Conservation (phyloP, 2,329 filamentous ascomycete species). For the Colletotrichum filicis region DNA sequence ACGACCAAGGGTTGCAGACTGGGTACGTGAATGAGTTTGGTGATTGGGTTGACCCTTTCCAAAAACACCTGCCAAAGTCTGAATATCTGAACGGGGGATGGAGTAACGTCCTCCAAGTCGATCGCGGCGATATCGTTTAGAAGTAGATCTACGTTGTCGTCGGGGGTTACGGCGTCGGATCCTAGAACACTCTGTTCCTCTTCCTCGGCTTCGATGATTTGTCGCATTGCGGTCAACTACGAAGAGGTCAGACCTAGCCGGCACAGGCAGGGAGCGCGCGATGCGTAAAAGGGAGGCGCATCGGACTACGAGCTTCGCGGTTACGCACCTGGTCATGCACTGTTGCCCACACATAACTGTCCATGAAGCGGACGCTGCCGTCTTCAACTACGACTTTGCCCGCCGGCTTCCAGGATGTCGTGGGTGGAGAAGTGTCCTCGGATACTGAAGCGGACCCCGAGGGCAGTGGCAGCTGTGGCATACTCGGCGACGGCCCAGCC, state of each 20-base stretch:
- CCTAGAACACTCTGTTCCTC: constrained; percentile 61
- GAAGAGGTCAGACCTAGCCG: not conserved
- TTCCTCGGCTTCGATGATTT: constrained; percentile 64
- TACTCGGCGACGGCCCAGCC: constrained; percentile 23
- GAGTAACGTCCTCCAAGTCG: constrained; percentile 66
- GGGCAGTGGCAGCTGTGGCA: constrained; percentile 35
- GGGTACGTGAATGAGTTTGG: constrained; percentile 79
- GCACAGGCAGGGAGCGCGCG: not conserved
- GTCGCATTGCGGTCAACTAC: constrained; percentile 68
- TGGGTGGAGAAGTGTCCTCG: constrained; percentile 37
- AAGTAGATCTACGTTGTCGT: constrained; percentile 63
- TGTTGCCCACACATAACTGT: constrained; percentile 64
- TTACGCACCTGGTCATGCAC: constrained; percentile 66
- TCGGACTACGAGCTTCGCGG: not conserved
- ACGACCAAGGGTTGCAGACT: constrained; percentile 74
- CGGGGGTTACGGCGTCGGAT: constrained; percentile 61
- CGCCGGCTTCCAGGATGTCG: constrained; percentile 53
- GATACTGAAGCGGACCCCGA: constrained; percentile 36
- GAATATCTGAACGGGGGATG: constrained; percentile 73
- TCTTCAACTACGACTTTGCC: constrained; percentile 68
- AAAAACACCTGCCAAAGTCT: constrained; percentile 80
- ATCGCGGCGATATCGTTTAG: constrained; percentile 54
- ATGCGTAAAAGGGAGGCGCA: not conserved
- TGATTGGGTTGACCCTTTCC: constrained; percentile 79
- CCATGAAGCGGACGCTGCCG: constrained; percentile 66